Base-by-base conservation (phyloP, 495 filamentous ascomycete genomes). In the Chaetomium tenue region DNA sequence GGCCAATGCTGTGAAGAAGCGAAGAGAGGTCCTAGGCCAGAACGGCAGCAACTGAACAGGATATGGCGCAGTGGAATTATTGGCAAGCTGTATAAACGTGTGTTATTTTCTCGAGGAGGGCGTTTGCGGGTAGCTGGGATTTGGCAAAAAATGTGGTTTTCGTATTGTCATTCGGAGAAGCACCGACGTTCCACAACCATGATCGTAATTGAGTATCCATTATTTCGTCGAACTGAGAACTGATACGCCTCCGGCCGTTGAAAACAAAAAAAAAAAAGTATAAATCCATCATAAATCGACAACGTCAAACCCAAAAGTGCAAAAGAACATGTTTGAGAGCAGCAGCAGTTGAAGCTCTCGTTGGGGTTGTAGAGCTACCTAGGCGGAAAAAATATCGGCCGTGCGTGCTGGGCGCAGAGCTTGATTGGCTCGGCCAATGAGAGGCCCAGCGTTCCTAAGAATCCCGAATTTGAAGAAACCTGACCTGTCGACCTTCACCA, bases 1-100 rank as follows among this genome's bases (percentile, higher is more conserved):
- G 47, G 95, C 94, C 12, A 82, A 87, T 62, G 90, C 92, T 9
- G 91, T 96, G n/a, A 85, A 87, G 71, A 80, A 84, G 71, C 75
- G 91, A 63, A 79, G 88, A 66, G 80, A 87, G 66, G 65, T 80
- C 2, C 68, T 78, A 12, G 23, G 61, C 62, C 56, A 63, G 16
- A 73, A 75, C 25, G 69, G 68, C 56, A 52, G 44, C 22, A 58
- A 51, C 15, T 61, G 46, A 40, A 16, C 26, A 1, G 37, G n/a
- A 18, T 16, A 40, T 0, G 1, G 22, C n/a, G 9, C 26, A 2
- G 2, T 26, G 23, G 18, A 28, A 30, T 40, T 12, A 1, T 58
- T 16, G 22, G 20, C 30, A 20, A 42, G n/a, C 15, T 61, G 33
- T 53, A 44, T 13, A 53, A 53, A 61, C n/a, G n/a, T 18, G 20